Evolutionary conservation across 192 early-diverging fungal species (phyloP).

Genomic region (Obelidium mucronatum): DNA sequence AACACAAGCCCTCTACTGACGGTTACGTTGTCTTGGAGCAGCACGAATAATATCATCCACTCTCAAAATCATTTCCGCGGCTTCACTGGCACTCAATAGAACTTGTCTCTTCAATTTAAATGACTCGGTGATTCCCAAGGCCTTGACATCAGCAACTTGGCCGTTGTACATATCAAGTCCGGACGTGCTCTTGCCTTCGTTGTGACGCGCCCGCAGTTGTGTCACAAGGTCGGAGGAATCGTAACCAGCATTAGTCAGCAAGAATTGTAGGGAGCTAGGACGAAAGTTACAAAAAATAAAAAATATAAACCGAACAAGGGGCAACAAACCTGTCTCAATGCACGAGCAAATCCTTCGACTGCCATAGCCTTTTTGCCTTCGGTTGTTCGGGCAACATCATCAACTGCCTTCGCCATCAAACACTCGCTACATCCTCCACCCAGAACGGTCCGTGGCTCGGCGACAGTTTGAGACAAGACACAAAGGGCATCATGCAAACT

Average conservation of each 20-base stretch:
- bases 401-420: conserved; percentile 97
- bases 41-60: conserved; percentile 99
- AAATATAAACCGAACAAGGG: neutral
- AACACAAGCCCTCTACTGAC: conserved; percentile 5
- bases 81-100: conserved; percentile 91
- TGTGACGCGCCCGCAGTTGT: conserved; percentile 91
- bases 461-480: conserved; percentile 94
- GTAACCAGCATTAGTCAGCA: conserved; percentile 96
- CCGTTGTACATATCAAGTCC: conserved; percentile 93
- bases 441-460: conserved; percentile 90
- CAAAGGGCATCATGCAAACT: conserved; percentile 96
- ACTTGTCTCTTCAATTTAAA: conserved; percentile 96
- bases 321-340: conserved; percentile 69
- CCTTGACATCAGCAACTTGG: conserved; percentile 77
- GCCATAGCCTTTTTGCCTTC: conserved; percentile 96
- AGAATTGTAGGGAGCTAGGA: conserved; percentile 94
- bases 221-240: conserved; percentile 95
- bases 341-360: conserved; percentile 93
- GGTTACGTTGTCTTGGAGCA: conserved; percentile 49
- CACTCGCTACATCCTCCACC: conserved; percentile 98
- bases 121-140: conserved; percentile 92
- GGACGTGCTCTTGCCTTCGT: conserved; percentile 75
- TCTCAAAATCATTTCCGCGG: conserved; percentile 96
- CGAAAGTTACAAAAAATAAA: neutral
- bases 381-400: conserved; percentile 88